These are phyloP conservation scores for Sporothrix pallida DNA, from an alignment of 2,329 filamentous ascomycete genomes.

Conservation along the genomic window DNA sequence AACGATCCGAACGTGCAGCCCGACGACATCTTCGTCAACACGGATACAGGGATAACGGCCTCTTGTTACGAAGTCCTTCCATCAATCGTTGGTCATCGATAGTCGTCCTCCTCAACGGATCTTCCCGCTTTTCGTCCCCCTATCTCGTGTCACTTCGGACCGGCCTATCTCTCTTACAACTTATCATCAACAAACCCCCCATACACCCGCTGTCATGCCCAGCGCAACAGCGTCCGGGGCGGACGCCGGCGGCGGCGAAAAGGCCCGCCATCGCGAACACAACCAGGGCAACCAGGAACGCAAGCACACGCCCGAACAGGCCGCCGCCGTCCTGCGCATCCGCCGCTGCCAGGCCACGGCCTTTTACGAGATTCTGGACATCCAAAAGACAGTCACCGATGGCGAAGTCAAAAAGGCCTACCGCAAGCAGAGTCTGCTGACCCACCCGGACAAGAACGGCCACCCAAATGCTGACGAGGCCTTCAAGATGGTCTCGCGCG, in stretches of 20 bases:
- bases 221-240: constrained; percentile 62
- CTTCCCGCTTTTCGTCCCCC: not conserved
- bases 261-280: constrained; percentile 64
- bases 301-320: constrained; percentile 86
- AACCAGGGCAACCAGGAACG: constrained; percentile 78
- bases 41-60: not conserved
- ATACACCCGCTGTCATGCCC: constrained; percentile 46
- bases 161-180: not conserved
- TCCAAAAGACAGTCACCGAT: constrained; percentile 71
- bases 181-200: not conserved
- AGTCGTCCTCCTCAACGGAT: not conserved
- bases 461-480: constrained; percentile 95
- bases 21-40: constrained; percentile 3
- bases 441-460: constrained; percentile 98
- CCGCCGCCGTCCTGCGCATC: constrained; percentile 88
- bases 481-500: constrained; percentile 96
- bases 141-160: not conserved
- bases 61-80: not conserved
- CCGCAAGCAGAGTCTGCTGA: constrained; percentile 88
- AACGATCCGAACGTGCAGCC: not conserved
- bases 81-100: not conserved
- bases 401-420: constrained; percentile 97
- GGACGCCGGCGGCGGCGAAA: constrained; percentile 50
- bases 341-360: constrained; percentile 81
- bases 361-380: constrained; percentile 92